A percentile compares a stretch with the other conserved stretches of the same genome.
Conservation (phyloP, 176 grass and related monocot species). For the Otatea glauca region DNA sequence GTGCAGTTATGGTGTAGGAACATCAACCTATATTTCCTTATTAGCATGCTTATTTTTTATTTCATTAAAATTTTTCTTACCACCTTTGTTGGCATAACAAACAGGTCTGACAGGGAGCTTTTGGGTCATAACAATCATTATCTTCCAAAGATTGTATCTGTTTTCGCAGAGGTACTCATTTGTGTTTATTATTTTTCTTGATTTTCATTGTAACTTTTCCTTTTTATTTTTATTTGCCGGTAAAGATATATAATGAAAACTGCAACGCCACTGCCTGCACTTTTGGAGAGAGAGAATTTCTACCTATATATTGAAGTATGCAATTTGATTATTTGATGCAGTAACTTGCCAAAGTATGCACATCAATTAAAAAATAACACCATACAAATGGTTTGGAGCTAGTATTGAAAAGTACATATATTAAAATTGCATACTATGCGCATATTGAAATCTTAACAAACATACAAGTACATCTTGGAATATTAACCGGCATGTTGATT, state of each 20-base stretch:
- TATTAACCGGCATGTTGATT: not conserved
- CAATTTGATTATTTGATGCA: not conserved
- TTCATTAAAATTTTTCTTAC: not conserved
- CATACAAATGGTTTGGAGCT: not conserved
- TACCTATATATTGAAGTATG: not conserved
- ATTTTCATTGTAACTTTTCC: not conserved
- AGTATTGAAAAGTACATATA: not conserved
- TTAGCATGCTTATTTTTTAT: slow-evolving; percentile 14
- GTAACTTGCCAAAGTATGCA: not conserved
- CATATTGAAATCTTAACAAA: not conserved
- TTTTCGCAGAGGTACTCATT: slow-evolving; percentile 72
- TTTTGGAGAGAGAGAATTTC: slow-evolving; percentile 1
- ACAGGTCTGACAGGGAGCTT: slow-evolving; percentile 72
- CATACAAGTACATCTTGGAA: slow-evolving; percentile 2
- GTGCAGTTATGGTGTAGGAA: slow-evolving; percentile 21
- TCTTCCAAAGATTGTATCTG: slow-evolving; percentile 69
- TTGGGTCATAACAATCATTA: slow-evolving; percentile 74
- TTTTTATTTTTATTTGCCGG: slow-evolving; percentile 10
- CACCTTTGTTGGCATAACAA: slow-evolving; percentile 14
- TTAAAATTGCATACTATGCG: slow-evolving; percentile 20
- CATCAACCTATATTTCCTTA: not conserved
- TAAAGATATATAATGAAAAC: not conserved
- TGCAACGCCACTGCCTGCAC: slow-evolving; percentile 3
- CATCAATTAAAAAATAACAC: not conserved
- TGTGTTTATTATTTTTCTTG: slow-evolving; percentile 14